Percentiles rank a stretch among this genome's conserved stretches.
phyloP scores from a whole-genome alignment of 345 rosid species.

The Gossypium rotundifolium region DNA sequence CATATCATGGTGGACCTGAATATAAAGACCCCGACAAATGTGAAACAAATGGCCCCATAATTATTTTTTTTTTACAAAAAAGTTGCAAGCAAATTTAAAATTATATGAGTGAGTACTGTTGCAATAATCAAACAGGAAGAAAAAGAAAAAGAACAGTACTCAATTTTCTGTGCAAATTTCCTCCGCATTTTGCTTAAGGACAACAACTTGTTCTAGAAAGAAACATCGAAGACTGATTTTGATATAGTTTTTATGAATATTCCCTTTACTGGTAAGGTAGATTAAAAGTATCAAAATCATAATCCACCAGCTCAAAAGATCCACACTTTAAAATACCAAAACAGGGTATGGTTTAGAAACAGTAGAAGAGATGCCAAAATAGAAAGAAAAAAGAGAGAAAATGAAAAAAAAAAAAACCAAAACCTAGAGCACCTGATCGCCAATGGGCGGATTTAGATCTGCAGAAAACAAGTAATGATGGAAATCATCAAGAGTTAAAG shows the following conservation, averaged over 20 bases:
- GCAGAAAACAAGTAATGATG: slow-evolving; percentile 47
- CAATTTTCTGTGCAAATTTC: neutral
- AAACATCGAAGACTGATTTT: neutral
- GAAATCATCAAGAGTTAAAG: slow-evolving; percentile 71
- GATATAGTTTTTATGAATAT: neutral
- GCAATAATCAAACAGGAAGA: neutral
- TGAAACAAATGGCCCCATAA: slow-evolving; percentile 4
- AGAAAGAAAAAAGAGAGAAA: neutral
- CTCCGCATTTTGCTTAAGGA: too few species aligned
- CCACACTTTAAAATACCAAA: neutral
- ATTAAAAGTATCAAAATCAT: neutral
- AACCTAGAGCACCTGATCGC: slow-evolving; percentile 29
- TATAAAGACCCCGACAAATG: neutral
- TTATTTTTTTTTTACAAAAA: too few species aligned
- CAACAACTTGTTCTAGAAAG: neutral
- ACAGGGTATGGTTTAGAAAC: neutral
- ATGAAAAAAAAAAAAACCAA: too few species aligned
- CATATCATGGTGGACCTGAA: slow-evolving; percentile 89
- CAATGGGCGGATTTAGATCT: slow-evolving; percentile 62
- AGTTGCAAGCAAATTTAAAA: neutral
- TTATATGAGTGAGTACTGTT: neutral
- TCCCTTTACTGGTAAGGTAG: neutral
- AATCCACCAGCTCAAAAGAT: neutral
- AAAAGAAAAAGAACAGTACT: neutral
- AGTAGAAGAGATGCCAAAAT: neutral